Percentiles rank a stretch among this genome's conserved stretches.
Evolutionary conservation across 148 eudicot species (phyloP).

Genomic region (Rhododendron molle): DNA sequence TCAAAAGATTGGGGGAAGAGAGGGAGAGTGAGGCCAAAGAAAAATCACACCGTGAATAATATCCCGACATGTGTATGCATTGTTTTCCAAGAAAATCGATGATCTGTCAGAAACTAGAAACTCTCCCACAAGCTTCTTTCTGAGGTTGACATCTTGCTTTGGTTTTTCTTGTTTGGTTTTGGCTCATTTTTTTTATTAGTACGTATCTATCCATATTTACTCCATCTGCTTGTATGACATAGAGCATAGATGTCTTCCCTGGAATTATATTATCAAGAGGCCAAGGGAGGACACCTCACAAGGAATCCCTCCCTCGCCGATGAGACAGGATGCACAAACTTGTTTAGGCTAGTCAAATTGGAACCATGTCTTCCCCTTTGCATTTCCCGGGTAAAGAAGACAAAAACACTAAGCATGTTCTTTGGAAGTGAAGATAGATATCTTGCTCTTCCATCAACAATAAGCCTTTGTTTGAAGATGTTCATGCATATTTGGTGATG

Average conservation of each 20-base stretch:
- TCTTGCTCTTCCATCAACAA: not conserved
- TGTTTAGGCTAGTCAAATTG: not conserved
- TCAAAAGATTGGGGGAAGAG: not conserved
- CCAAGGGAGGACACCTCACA: not conserved
- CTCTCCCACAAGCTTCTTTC: not conserved
- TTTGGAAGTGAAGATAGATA: not conserved
- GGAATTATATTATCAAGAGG: not conserved
- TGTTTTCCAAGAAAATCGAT: not conserved
- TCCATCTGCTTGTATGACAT: not conserved
- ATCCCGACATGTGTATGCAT: not conserved
- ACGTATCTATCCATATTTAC: not conserved
- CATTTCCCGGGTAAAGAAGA: not conserved
- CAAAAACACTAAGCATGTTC: not conserved
- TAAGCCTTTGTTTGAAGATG: not conserved
- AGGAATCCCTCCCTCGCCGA: not conserved
- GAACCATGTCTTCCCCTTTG: not conserved
- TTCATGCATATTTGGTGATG: not conserved
- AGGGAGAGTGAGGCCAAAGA: not conserved
- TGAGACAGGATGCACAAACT: not conserved
- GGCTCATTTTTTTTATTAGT: not conserved
- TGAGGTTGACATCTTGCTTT: not conserved
- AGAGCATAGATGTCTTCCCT: not conserved
- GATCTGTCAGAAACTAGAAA: not conserved
- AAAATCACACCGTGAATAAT: not conserved
- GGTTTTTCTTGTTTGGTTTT: not conserved